Conservation (phyloP, 2,329 filamentous ascomycete genomes). For the Alternaria sp. region DNA sequence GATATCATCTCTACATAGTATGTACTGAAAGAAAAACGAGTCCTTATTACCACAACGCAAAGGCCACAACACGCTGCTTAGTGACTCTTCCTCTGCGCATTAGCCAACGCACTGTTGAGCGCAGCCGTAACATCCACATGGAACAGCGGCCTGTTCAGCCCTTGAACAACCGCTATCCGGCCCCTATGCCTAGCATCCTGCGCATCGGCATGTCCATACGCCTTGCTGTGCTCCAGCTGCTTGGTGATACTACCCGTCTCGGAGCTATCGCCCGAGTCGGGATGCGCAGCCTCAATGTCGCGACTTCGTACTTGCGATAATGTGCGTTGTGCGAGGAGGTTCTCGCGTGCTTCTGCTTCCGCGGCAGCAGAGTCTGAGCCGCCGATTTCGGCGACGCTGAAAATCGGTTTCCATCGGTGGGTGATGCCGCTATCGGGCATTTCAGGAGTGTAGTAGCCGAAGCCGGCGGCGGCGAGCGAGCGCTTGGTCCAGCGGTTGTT, state of each 20-base stretch:
- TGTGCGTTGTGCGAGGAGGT: conserved; percentile 51
- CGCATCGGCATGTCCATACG: conserved; percentile 32
- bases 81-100: conserved; percentile 60
- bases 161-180: conserved; percentile 70
- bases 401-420: conserved; percentile 87
- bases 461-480: conserved; percentile 86
- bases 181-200: conserved; percentile 45
- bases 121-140: conserved; percentile 92
- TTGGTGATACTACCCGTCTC: conserved; percentile 42
- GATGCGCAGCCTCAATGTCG: conserved; percentile 25
- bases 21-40: neutral
- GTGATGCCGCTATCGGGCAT: conserved; percentile 59
- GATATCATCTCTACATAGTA: neutral
- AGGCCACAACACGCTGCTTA: conserved; percentile 8
- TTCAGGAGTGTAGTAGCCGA: conserved; percentile 75
- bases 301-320: conserved; percentile 58
- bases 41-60: neutral
- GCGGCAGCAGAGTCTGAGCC: conserved; percentile 75
- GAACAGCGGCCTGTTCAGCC: conserved; percentile 90
- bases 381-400: conserved; percentile 88
- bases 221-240: conserved; percentile 38
- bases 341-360: conserved; percentile 69
- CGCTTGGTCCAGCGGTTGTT: conserved; percentile 96
- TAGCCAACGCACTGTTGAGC: conserved; percentile 86
- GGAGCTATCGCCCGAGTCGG: conserved; percentile 18